phyloP scores from a whole-genome alignment of 495 filamentous ascomycete species.

The Aspergillus haitiensis region DNA sequence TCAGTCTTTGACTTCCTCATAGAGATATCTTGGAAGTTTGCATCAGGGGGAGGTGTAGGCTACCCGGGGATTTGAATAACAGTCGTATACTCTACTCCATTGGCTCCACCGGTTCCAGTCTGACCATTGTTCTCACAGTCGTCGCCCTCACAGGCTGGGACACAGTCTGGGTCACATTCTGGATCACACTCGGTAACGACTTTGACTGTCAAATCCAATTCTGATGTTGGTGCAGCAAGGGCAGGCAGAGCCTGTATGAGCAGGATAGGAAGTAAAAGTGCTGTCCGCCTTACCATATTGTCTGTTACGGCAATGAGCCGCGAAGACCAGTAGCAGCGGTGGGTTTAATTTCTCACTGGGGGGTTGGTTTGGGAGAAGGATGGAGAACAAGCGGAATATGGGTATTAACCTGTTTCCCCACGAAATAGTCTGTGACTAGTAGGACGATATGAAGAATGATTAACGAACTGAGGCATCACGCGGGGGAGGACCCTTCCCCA shows the following conservation, averaged over 20 bases:
- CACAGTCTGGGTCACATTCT: neutral
- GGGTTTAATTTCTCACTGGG: no score
- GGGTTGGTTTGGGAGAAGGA: no score
- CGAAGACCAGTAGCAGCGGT: no score
- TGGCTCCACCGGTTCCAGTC: neutral
- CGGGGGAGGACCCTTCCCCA: no score
- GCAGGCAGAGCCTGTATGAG: constrained; percentile 6
- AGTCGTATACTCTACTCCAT: neutral
- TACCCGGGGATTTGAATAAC: constrained; percentile 1
- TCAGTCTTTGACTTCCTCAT: neutral
- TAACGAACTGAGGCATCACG: no score
- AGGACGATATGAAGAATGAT: no score
- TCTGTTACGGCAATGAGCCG: no score
- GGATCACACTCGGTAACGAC: neutral
- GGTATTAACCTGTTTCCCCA: no score
- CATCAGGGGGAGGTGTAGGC: neutral
- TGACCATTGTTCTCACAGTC: neutral
- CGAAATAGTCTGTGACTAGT: no score
- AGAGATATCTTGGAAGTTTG: no score
- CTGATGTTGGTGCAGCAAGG: neutral
- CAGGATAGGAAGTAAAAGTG: constrained; percentile 3
- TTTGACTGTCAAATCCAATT: neutral
- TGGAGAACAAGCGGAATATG: no score
- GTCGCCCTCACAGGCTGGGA: neutral
- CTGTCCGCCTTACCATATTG: constrained; percentile 8